Percentiles rank a stretch among this genome's conserved stretches.
These are phyloP conservation scores for Chrysosporium queenslandicum DNA, from an alignment of 2,329 filamentous ascomycete genomes.

Conservation along the genomic window DNA sequence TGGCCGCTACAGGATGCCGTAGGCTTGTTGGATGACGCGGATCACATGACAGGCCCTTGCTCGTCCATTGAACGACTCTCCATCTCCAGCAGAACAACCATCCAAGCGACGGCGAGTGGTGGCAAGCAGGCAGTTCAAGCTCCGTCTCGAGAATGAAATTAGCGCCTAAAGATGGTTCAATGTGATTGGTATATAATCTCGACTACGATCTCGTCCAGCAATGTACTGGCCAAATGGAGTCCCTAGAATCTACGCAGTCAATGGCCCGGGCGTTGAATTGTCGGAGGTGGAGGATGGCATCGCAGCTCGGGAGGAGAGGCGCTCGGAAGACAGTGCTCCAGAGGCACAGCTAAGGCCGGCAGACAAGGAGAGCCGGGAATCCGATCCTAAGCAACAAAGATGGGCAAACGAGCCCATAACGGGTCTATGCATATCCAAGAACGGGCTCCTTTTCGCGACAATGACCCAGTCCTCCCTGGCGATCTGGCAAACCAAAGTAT, in stretches of 20 bases:
- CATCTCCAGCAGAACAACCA: conserved; percentile 2
- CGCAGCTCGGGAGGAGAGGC: conserved; percentile 27
- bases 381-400: conserved; percentile 22
- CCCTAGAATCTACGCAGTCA: conserved; percentile 41
- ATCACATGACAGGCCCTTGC: conserved; percentile 9
- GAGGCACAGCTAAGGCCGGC: conserved; percentile 24
- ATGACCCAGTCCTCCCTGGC: conserved; percentile 77
- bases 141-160: conserved; percentile 20
- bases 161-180: conserved; percentile 31
- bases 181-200: conserved; percentile 20
- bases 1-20: too few relatives aligned
- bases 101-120: conserved; percentile 14
- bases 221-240: conserved; percentile 45
- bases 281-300: conserved; percentile 23
- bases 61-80: background rate
- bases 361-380: conserved; percentile 22
- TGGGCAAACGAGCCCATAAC: conserved; percentile 57
- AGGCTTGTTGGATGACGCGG: background rate
- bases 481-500: conserved; percentile 93
- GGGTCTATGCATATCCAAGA: conserved; percentile 65
- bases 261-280: conserved; percentile 33
- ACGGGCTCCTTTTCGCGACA: conserved; percentile 74
- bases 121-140: conserved; percentile 16
- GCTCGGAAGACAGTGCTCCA: conserved; percentile 39
- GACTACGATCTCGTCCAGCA: conserved; percentile 26